Evolutionary conservation across 2,329 filamentous ascomycete species (phyloP), one percentile per base, ranked within the genome.

Genomic region (Hypoxylon sp.): DNA sequence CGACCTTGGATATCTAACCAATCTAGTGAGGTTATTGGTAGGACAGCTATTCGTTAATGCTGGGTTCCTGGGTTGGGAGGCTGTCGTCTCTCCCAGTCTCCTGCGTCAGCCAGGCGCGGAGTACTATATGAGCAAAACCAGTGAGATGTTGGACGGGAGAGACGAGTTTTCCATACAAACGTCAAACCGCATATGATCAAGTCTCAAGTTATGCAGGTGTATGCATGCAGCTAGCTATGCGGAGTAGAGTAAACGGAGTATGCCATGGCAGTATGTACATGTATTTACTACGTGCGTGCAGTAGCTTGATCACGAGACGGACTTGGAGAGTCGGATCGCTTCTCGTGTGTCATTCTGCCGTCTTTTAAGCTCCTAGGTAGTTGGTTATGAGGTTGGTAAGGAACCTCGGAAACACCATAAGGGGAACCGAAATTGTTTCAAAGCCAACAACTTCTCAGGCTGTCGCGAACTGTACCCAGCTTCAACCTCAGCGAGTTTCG

Each of bases 381-480:
- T 27, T 35, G 23, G 51, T 35, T 13, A 40, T 47, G 45, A 4
- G 10, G 15, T 18, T 8, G n/a, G 31, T 23, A 26, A 50, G 41
- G 56, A 47, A 62, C 52, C 37, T 55, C 10, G 29, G 49, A 46
- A 40, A 40, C 17, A 18, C 7, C 17, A 17, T 17, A 2, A 41
- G 38, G 48, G 54, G 26, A 61, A 57, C 54, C 50, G 48, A 60
- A 58, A 31, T 20, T 7, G 60, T 63, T 63, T 63, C 60, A 61
- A 49, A 13, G 41, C 13, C 29, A 11, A 11, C 21, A 21, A 33
- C 21, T 29, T 35, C 33, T 29, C n/a, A 24, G 41, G 46, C 13
- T 24, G 40, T 27, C 40, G 40, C n/a, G 23, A 23, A 27, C 7
- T 35, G 15, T 45, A 35, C 33, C n/a, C n/a, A n/a, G n/a, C n/a